Percentiles rank a stretch among this genome's conserved stretches.
phyloP scores from a whole-genome alignment of 768 basidiomycete species.

The Sporobolomyces pararoseus region DNA sequence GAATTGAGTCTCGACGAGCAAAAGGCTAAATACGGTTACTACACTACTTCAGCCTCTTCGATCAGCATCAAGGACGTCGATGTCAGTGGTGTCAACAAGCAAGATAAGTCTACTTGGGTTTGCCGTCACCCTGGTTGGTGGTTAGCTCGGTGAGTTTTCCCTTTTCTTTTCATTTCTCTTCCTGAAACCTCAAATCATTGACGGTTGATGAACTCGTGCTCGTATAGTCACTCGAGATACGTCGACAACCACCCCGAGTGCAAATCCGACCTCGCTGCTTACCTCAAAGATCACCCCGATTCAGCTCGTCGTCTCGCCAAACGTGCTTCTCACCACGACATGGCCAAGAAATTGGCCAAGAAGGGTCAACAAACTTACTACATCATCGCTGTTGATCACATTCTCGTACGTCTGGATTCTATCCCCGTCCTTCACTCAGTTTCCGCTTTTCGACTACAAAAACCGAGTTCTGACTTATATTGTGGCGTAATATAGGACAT shows the following conservation, averaged over 20 bases:
- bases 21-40: conserved; percentile 34
- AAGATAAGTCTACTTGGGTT: conserved; percentile 33
- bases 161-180: not conserved
- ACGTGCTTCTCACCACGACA: conserved; percentile 23
- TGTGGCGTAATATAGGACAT: conserved; percentile 9
- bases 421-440: not conserved
- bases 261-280: conserved; percentile 28
- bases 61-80: conserved; percentile 27
- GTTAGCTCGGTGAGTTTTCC: conserved; percentile 11
- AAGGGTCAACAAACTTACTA: conserved; percentile 22
- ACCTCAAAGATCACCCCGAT: conserved; percentile 26
- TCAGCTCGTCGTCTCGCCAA: conserved; percentile 13
- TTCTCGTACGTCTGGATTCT: conserved; percentile 21
- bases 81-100: conserved; percentile 8
- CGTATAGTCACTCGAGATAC: conserved; percentile 24
- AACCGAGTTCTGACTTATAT: not conserved
- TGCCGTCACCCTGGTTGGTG: conserved; percentile 36
- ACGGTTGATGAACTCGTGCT: not conserved
- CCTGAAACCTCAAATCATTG: not conserved
- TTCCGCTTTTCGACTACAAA: too few species aligned
- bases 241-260: conserved; percentile 36
- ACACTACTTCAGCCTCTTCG: not conserved
- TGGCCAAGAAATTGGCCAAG: conserved; percentile 22
- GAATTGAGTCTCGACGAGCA: conserved; percentile 12
- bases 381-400: conserved; percentile 37